Conservation (phyloP, 768 basidiomycete genomes). For the Suillus paluster region DNA sequence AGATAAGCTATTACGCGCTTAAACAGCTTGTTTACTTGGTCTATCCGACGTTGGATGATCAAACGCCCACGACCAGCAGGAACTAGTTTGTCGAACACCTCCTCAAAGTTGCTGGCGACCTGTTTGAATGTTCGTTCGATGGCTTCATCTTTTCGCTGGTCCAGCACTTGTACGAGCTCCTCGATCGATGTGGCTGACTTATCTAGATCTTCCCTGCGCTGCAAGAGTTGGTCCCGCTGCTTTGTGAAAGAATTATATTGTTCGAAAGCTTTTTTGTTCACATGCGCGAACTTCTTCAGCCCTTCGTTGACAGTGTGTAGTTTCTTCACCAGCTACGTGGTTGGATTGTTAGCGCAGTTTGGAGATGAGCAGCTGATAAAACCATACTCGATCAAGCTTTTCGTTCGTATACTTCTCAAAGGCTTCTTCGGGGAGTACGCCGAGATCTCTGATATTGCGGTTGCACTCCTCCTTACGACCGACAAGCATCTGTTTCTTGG, state of each 20-base stretch:
- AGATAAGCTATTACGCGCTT: not conserved
- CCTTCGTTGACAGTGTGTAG: conserved; percentile 92
- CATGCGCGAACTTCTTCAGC: conserved; percentile 95
- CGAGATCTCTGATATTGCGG: conserved; percentile 93
- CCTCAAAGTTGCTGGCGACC: conserved; percentile 95
- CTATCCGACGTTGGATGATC: conserved; percentile 91
- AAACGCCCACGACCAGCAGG: conserved; percentile 90
- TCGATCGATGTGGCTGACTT: conserved; percentile 88
- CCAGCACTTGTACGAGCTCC: conserved; percentile 90
- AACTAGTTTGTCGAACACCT: conserved; percentile 95
- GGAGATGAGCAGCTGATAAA: not conserved
- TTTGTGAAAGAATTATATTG: conserved; percentile 98
- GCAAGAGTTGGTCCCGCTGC: conserved; percentile 88
- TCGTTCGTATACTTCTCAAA: conserved; percentile 93
- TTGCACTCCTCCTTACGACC: conserved; percentile 93
- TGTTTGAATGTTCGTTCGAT: conserved; percentile 99
- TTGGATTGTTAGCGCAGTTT: not conserved
- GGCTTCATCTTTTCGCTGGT: conserved; percentile 97
- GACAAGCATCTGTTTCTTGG: conserved; percentile 86
- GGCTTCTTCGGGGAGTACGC: conserved; percentile 95
- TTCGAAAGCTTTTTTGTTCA: conserved; percentile 99
- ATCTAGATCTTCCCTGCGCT: conserved; percentile 90
- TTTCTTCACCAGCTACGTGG: conserved; percentile 81
- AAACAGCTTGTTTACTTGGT: conserved; percentile 55
- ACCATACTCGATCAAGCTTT: conserved; percentile 81